Evolutionary conservation across 148 eudicot genomes (phyloP).

Genomic region (Rhododendron ferrugineum): DNA sequence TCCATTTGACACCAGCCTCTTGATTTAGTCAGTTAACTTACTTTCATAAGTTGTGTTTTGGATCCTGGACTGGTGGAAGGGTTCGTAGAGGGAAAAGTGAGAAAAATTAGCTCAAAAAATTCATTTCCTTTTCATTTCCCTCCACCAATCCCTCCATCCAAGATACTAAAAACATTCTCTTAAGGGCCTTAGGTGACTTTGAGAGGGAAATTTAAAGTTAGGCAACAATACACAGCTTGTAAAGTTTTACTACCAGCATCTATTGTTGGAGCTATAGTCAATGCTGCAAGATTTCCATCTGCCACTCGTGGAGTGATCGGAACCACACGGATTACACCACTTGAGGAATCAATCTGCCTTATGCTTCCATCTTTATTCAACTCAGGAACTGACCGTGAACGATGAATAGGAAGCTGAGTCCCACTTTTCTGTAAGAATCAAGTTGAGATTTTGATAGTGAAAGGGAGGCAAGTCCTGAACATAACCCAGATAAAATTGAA

Average conservation of each 20-base stretch:
- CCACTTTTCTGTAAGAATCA: constrained; percentile 31
- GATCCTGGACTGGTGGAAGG: not conserved
- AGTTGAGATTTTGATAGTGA: constrained; percentile 3
- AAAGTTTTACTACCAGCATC: constrained; percentile 43
- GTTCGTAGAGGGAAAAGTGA: not conserved
- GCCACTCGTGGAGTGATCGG: constrained; percentile 50
- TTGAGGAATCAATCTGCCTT: constrained; percentile 34
- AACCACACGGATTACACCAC: constrained; percentile 65
- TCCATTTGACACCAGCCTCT: not conserved
- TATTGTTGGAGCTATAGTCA: constrained; percentile 21
- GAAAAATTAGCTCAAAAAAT: not conserved
- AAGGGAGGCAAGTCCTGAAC: not conserved
- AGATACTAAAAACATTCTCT: not conserved
- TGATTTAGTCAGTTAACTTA: not conserved
- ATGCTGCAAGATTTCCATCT: constrained; percentile 26
- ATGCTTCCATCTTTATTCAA: constrained; percentile 61
- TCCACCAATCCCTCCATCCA: not conserved
- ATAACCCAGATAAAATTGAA: not conserved
- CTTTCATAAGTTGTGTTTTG: not conserved
- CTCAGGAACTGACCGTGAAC: constrained; percentile 79
- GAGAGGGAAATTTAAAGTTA: not conserved
- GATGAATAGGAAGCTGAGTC: constrained; percentile 40
- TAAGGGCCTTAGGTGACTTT: not conserved
- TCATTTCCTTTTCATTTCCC: not conserved
- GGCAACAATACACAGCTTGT: not conserved